Conservation (phyloP, 1,284 basidiomycete species). For the Pyrrhoderma noxium region DNA sequence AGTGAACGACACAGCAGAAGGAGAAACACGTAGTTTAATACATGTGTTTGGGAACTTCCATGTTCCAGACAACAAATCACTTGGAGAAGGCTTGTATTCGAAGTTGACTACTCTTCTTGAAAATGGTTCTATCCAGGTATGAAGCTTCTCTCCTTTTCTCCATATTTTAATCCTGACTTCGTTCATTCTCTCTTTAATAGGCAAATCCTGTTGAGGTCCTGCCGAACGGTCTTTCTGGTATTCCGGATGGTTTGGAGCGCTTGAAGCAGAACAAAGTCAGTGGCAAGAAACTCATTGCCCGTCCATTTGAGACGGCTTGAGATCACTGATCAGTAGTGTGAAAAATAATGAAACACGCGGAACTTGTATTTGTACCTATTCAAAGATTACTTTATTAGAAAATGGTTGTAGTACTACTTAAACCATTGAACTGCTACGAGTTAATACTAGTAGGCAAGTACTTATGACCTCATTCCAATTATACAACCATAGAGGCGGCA, state of each 20-base stretch:
- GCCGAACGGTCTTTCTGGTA: constrained; percentile 38
- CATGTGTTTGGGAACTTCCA: constrained; percentile 8
- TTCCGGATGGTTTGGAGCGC: constrained; percentile 36
- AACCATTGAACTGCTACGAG: too few relatives aligned
- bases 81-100: constrained; percentile 12
- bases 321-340: neutral
- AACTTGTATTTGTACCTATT: too few relatives aligned
- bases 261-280: constrained; percentile 38
- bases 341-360: too few relatives aligned
- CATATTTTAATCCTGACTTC: too few relatives aligned
- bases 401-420: too few relatives aligned
- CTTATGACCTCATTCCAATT: too few relatives aligned
- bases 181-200: constrained; percentile 21
- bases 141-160: too few relatives aligned
- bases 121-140: constrained; percentile 7
- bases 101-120: constrained; percentile 8
- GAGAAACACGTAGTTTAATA: neutral
- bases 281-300: constrained; percentile 42
- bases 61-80: neutral
- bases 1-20: constrained; percentile 6
- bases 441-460: too few relatives aligned
- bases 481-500: too few relatives aligned
- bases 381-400: too few relatives aligned
- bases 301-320: constrained; percentile 38
- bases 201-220: constrained; percentile 38